These are phyloP conservation scores for Yamadazyma kitorensis DNA, from an alignment of 805 yeast species.

Conservation along the genomic window DNA sequence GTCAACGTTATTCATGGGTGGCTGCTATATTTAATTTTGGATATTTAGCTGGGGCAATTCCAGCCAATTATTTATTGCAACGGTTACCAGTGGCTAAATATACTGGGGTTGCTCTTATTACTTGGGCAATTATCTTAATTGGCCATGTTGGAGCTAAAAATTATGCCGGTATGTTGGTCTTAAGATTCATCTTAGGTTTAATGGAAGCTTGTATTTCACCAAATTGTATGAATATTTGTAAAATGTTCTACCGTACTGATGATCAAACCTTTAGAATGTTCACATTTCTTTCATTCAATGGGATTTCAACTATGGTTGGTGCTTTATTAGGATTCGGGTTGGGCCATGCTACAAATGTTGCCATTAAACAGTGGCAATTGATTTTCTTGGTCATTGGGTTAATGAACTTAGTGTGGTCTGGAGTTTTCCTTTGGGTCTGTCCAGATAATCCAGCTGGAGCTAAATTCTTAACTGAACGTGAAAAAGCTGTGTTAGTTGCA, in stretches of 20 bases:
- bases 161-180: conserved; percentile 31
- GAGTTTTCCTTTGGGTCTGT: conserved; percentile 16
- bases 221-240: conserved; percentile 30
- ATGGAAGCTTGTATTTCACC: conserved; percentile 37
- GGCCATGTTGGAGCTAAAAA: conserved; percentile 30
- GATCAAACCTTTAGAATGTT: conserved; percentile 32
- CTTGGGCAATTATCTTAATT: conserved; percentile 21
- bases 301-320: conserved; percentile 25
- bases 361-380: conserved; percentile 24
- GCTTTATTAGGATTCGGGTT: conserved; percentile 26
- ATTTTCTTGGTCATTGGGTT: conserved; percentile 20
- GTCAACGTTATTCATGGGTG: conserved; percentile 24
- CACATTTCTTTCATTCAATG: conserved; percentile 25
- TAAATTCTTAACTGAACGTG: conserved; percentile 30
- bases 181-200: conserved; percentile 39
- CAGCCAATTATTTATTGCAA: conserved; percentile 20
- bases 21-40: conserved; percentile 29
- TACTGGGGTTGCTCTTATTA: conserved; percentile 15
- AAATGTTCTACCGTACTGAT: conserved; percentile 29
- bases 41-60: conserved; percentile 20
- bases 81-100: conserved; percentile 19
- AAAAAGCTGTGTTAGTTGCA: conserved; percentile 21
- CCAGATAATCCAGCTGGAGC: conserved; percentile 29
- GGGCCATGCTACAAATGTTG: conserved; percentile 23
- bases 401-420: conserved; percentile 18